Percentiles rank a stretch among this genome's conserved stretches.
Evolutionary conservation across 2,329 filamentous ascomycete genomes (phyloP).

Genomic region (Dichotomopilus funicola): DNA sequence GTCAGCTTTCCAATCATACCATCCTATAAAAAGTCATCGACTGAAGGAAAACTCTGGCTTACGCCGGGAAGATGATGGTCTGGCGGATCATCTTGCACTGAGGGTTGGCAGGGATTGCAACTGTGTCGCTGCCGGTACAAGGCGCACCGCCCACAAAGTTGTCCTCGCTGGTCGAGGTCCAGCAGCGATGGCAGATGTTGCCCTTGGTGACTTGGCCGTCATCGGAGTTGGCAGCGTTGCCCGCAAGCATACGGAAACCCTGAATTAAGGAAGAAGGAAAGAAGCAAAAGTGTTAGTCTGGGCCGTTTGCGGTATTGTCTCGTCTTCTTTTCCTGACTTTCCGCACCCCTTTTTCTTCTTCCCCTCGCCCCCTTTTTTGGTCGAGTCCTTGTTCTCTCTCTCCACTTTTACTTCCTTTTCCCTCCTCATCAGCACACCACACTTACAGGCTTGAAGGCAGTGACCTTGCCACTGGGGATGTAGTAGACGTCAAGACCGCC

Average conservation of each 20-base stretch:
- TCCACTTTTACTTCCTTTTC: neutral
- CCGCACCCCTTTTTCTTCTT: neutral
- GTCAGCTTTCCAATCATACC: neutral
- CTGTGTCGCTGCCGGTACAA: conserved; percentile 43
- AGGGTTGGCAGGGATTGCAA: conserved; percentile 40
- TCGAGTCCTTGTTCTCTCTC: neutral
- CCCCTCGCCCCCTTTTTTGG: neutral
- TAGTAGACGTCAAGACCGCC: conserved; percentile 41
- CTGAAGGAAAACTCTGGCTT: neutral
- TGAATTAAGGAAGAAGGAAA: conserved; percentile 11
- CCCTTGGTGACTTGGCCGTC: conserved; percentile 32
- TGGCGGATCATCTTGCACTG: conserved; percentile 48
- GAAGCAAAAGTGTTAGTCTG: neutral
- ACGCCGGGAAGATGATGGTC: conserved; percentile 44
- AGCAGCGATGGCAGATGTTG: conserved; percentile 43
- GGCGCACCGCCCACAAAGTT: conserved; percentile 43
- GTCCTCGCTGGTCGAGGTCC: conserved; percentile 40
- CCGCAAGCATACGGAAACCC: conserved; percentile 43
- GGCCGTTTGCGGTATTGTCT: neutral
- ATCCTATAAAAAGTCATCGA: neutral
- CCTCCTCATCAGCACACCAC: neutral
- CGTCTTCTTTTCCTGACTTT: neutral
- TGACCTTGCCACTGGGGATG: conserved; percentile 37
- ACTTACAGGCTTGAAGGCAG: conserved; percentile 36
- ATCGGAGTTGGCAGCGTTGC: conserved; percentile 38